Evolutionary conservation across 768 basidiomycete genomes (phyloP), one percentile per base, ranked within the genome.

Genomic region (Suillus lakei): DNA sequence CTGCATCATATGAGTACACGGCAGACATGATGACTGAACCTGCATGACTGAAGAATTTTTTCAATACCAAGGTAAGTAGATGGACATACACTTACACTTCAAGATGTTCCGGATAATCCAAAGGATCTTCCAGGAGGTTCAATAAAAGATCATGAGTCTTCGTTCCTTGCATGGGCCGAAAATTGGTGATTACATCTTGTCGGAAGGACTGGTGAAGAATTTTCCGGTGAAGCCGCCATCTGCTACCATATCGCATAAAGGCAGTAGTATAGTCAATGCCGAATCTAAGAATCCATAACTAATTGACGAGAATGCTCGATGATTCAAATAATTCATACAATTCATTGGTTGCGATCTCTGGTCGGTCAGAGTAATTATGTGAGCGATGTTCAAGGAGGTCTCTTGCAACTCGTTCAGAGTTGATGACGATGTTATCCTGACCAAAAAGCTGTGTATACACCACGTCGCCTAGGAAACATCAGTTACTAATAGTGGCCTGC

Each of bases 181-280:
- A 55, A 21, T n/a, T n/a, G 12, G 36, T 23, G 18, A 65, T 50
- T 32, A 39, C 66, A 34, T 67, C 64, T 34, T 38, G n/a, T n/a
- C 64, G 64, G 53, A 70, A 64, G 15, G 62, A 36, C 32, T 70
- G 67, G 23, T 64, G 63, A 21, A 70, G n/a, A 26, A 68, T 46
- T 32, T 53, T 64, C 32, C 70, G 70, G 13, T 70, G 69, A 26
- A 64, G 51, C 21, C 67, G 67, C 69, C 69, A 71, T 15, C 36
- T 39, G 16, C 61, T 55, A 41, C 67, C 60, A 39, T 71, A 71
- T 13, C 51, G 62, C 67, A 71, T 50, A 5, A 68, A 55, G 1
- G 53, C 60, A 16, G 63, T 66, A 41, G 41, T 60, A 53, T 55
- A 69, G 50, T 61, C 56, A 9, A 58, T 48, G 43, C 63, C 66